Base-by-base conservation (phyloP, 192 early-diverging fungal species). In the Backusella tarrabulga region DNA sequence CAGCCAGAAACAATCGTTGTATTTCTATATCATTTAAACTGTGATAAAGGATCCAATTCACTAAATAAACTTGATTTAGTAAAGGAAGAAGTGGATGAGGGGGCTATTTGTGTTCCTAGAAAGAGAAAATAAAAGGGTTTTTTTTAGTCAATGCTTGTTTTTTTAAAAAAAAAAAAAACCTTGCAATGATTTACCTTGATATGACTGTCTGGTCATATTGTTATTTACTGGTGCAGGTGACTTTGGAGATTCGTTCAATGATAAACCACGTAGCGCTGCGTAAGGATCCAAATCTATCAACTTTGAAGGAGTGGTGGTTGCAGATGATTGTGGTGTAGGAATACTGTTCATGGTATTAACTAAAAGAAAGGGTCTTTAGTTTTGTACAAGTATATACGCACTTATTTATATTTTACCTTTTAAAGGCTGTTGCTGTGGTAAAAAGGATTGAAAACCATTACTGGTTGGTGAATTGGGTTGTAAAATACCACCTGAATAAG, bases 401-500 rank as follows among this genome's bases (percentile, higher is more conserved):
- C 32, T 32, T 32, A 32, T 32, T 32, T 32, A 32, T 32, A 32
- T 32, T 32, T 32, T 32, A 72, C 71, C 41, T 72, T 72, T 72
- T 26, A 21, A 41, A 17, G 38, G 14, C 11, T 50, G 29, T 15
- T 35, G 21, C 29, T 26, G 23, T 6, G 5, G 35, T 72, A 72
- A 50, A 32, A 42, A 5, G 11, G 42, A 71, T 6, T 23, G 15
- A 1, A 29, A 32, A 23, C 32, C 21, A 60, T 17, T 34, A 14
- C 29, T 17, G 5, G 50, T 38, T 17, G 73, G 56, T 26, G 73
- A 74, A 74, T 44, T 75, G 7, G 74, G 74, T 21, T 67, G 35
- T 40, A 75, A 38, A 67, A 66, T 32, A 67, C 66, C 74, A 29
- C 74, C 74, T 32, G n/a, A 40, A 34, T 75, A 75, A 26, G 42